Evolutionary conservation across 345 rosid species (phyloP).

Genomic region (Arabidopsis suecica): DNA sequence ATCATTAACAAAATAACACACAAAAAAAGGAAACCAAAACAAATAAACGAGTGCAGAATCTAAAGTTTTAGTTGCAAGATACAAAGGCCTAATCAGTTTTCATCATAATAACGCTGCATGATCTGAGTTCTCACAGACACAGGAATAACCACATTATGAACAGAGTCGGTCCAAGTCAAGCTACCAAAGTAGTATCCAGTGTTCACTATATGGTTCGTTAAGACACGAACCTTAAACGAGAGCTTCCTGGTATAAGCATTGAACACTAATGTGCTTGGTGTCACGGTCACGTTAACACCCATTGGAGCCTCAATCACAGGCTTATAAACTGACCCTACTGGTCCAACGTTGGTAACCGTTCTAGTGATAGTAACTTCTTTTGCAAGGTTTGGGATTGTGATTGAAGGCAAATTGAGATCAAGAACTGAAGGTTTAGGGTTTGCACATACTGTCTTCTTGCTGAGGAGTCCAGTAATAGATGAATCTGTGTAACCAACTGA

Average conservation of each 20-base stretch:
- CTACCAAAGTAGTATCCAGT: slow-evolving; percentile 64
- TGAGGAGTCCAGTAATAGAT: slow-evolving; percentile 46
- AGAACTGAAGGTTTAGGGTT: slow-evolving; percentile 39
- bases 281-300: slow-evolving; percentile 52
- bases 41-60: slow-evolving; percentile 2
- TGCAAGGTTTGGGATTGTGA: slow-evolving; percentile 53
- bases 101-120: slow-evolving; percentile 37
- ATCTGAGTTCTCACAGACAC: slow-evolving; percentile 50
- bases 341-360: slow-evolving; percentile 61
- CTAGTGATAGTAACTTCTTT: slow-evolving; percentile 51
- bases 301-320: slow-evolving; percentile 48
- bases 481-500: slow-evolving; percentile 48
- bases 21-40: neutral
- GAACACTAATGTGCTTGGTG: slow-evolving; percentile 53
- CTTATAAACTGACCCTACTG: slow-evolving; percentile 48
- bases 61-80: neutral
- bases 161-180: slow-evolving; percentile 63
- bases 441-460: slow-evolving; percentile 42
- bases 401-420: slow-evolving; percentile 59
- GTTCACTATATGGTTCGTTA: slow-evolving; percentile 42
- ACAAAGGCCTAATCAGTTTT: slow-evolving; percentile 12
- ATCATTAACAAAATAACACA: neutral
- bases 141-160: slow-evolving; percentile 57
- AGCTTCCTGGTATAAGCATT: slow-evolving; percentile 41
- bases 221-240: slow-evolving; percentile 51